Conservation (phyloP, 192 early-diverging fungal species). For the Haplosporangium gracile region DNA sequence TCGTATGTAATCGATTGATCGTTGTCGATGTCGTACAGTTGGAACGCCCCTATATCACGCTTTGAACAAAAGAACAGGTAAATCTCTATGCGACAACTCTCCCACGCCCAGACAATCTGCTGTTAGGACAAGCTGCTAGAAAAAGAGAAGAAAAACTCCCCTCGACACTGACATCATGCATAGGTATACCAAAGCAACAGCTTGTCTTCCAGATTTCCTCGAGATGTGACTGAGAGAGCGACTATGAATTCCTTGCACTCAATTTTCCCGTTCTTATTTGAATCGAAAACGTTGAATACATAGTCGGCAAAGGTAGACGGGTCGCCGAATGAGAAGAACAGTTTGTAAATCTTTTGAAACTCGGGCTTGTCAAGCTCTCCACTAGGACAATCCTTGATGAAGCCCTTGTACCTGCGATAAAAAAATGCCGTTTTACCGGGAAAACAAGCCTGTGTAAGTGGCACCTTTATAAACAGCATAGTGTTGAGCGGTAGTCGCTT, state of each 20-base stretch:
- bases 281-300: constrained; percentile 94
- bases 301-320: constrained; percentile 89
- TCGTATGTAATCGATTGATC: constrained; percentile 89
- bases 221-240: constrained; percentile 87
- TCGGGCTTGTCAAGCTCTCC: constrained; percentile 87
- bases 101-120: not conserved
- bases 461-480: not conserved
- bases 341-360: constrained; percentile 95
- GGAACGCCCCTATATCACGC: constrained; percentile 75
- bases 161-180: not conserved
- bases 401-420: constrained; percentile 86
- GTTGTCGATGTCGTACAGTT: constrained; percentile 92
- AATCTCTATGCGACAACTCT: not conserved
- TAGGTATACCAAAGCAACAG: constrained; percentile 38
- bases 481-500: not conserved
- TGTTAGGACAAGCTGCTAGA: not conserved
- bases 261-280: constrained; percentile 89
- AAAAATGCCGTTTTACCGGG: not conserved
- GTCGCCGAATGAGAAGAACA: constrained; percentile 98
- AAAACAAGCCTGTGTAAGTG: not conserved
- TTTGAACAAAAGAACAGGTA: not conserved
- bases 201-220: constrained; percentile 88
- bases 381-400: constrained; percentile 91
- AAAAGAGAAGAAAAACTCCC: not conserved
- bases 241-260: constrained; percentile 94